These are phyloP conservation scores for Pleurotus pulmonarius DNA, from an alignment of 768 basidiomycete genomes.

Conservation along the genomic window DNA sequence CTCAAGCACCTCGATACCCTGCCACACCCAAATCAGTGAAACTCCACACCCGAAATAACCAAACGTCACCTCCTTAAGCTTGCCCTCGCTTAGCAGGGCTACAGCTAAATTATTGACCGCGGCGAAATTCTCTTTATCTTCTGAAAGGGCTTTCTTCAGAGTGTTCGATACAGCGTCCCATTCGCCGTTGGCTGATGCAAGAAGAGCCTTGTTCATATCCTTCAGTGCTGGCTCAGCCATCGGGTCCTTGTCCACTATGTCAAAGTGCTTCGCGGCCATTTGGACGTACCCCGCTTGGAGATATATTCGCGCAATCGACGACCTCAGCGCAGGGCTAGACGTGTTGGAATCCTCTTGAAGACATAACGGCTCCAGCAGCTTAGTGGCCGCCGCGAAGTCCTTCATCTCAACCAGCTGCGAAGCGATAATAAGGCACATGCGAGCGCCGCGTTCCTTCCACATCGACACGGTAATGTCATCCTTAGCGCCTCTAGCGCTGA, in stretches of 20 bases:
- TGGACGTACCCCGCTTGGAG: constrained; percentile 67
- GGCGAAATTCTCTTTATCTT: constrained; percentile 58
- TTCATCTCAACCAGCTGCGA: constrained; percentile 86
- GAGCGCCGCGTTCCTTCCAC: constrained; percentile 81
- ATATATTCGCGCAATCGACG: constrained; percentile 70
- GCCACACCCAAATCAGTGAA: neutral
- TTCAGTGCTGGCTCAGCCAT: constrained; percentile 39
- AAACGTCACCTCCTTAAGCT: constrained; percentile 57
- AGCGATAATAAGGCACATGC: constrained; percentile 75
- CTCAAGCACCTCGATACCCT: constrained; percentile 75
- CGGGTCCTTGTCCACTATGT: constrained; percentile 40
- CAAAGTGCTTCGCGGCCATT: constrained; percentile 58
- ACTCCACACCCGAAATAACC: neutral
- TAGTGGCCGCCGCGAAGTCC: constrained; percentile 67
- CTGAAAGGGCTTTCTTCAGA: constrained; percentile 40
- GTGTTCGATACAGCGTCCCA: constrained; percentile 52
- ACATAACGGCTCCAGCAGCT: constrained; percentile 67
- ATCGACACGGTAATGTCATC: constrained; percentile 46
- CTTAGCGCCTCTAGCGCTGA: constrained; percentile 38
- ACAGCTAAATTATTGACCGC: constrained; percentile 80
- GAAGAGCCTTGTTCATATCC: constrained; percentile 62
- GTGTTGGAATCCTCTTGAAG: constrained; percentile 24
- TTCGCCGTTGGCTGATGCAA: constrained; percentile 67
- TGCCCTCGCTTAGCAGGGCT: constrained; percentile 65
- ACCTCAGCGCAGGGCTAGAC: constrained; percentile 55